phyloP scores from a whole-genome alignment of 345 rosid genomes.

The Sisymbrium altissimum region DNA sequence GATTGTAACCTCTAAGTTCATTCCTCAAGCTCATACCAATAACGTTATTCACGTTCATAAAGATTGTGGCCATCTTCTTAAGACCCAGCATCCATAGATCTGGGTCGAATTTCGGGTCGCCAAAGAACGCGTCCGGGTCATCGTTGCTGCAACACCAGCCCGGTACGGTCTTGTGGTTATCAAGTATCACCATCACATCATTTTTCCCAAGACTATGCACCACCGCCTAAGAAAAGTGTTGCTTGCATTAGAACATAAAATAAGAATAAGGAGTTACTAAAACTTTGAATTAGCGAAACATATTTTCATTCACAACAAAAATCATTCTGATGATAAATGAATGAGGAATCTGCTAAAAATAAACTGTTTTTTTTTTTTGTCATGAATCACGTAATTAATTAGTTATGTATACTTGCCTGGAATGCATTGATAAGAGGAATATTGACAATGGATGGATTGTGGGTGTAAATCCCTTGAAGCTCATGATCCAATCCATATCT shows the following conservation, averaged over 20 bases:
- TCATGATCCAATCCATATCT: constrained; percentile 54
- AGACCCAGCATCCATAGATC: constrained; percentile 73
- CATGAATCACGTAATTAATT: neutral
- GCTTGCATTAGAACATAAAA: constrained; percentile 10
- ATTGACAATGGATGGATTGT: constrained; percentile 73
- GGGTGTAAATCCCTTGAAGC: constrained; percentile 57
- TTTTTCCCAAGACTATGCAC: constrained; percentile 61
- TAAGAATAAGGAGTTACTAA: neutral
- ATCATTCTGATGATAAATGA: too few relatives aligned
- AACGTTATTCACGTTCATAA: constrained; percentile 55
- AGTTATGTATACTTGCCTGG: constrained; percentile 43
- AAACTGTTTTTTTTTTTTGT: neutral
- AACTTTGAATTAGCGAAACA: neutral
- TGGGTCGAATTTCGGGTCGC: constrained; percentile 66
- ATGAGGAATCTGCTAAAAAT: too few relatives aligned
- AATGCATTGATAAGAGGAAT: constrained; percentile 60
- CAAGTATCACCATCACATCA: constrained; percentile 74
- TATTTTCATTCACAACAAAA: neutral
- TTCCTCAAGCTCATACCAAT: constrained; percentile 91
- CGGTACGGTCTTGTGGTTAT: constrained; percentile 83
- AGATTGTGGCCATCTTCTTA: constrained; percentile 62
- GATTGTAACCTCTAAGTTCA: constrained; percentile 72
- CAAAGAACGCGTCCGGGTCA: constrained; percentile 87
- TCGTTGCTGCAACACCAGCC: constrained; percentile 84
- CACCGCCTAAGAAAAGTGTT: constrained; percentile 44